These are phyloP conservation scores for Cystobasidium sp. DNA, from an alignment of 1,284 basidiomycete genomes.

Conservation along the genomic window DNA sequence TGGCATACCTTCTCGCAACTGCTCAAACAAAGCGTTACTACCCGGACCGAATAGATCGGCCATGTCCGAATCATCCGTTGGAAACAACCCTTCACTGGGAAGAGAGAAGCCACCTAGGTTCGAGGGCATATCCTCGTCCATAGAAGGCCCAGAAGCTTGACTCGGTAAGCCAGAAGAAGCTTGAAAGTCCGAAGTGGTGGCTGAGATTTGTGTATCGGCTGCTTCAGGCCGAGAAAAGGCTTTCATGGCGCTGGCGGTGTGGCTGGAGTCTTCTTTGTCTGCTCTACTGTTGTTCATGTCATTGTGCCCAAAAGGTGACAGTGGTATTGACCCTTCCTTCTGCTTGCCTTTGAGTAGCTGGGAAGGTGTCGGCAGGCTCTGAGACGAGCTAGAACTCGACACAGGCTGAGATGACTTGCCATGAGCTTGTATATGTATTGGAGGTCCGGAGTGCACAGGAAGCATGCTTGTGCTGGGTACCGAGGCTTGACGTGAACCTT, in stretches of 20 bases:
- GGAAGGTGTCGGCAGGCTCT: constrained; percentile 1
- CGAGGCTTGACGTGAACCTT: neutral
- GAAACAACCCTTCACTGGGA: constrained; percentile 30
- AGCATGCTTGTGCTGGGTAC: constrained; percentile 11
- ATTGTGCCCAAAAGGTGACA: constrained; percentile 6
- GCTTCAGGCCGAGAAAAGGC: constrained; percentile 9
- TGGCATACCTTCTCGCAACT: constrained; percentile 9
- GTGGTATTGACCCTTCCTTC: constrained; percentile 11
- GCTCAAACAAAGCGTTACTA: constrained; percentile 16
- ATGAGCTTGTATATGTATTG: neutral
- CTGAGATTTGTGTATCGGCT: constrained; percentile 4
- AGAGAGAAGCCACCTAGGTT: constrained; percentile 19
- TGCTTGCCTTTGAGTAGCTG: constrained; percentile 15
- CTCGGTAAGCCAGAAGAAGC: neutral
- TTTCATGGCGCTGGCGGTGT: neutral
- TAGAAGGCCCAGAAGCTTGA: neutral
- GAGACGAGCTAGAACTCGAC: constrained; percentile 7
- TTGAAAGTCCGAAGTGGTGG: neutral
- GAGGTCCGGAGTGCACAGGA: neutral
- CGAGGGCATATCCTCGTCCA: neutral
- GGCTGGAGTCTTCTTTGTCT: neutral
- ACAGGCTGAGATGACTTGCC: neutral
- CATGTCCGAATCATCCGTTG: constrained; percentile 16
- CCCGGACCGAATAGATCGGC: constrained; percentile 30
- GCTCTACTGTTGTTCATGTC: constrained; percentile 21